Conservation (phyloP, 176 grass and related monocot genomes). For the Triticum aestivum region IWGSC_CS_RefSeq_v2.1 NC_057807.1:64010584-64011083, state of each 20-base stretch:
- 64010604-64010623: too few relatives aligned
- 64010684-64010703: neutral
- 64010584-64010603: too few relatives aligned
- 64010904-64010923: neutral
- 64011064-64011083: neutral
- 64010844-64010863: conserved; percentile 5
- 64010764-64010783: neutral
- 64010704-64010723: neutral
- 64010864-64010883: neutral
- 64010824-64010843: conserved; percentile 40
- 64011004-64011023: neutral
- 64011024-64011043: neutral
- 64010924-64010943: conserved; percentile 14
- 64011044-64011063: conserved; percentile 38
- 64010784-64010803: neutral
- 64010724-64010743: neutral
- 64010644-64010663: neutral
- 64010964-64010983: neutral
- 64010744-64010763: conserved; percentile 4
- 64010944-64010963: conserved; percentile 11
- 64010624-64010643: neutral
- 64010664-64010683: neutral
- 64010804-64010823: neutral
- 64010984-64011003: neutral
- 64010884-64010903: neutral